A percentile compares a stretch with the other conserved stretches of the same genome.
Evolutionary conservation across 2,329 filamentous ascomycete genomes (phyloP).

Genomic region (Sporothrix pallida): DNA sequence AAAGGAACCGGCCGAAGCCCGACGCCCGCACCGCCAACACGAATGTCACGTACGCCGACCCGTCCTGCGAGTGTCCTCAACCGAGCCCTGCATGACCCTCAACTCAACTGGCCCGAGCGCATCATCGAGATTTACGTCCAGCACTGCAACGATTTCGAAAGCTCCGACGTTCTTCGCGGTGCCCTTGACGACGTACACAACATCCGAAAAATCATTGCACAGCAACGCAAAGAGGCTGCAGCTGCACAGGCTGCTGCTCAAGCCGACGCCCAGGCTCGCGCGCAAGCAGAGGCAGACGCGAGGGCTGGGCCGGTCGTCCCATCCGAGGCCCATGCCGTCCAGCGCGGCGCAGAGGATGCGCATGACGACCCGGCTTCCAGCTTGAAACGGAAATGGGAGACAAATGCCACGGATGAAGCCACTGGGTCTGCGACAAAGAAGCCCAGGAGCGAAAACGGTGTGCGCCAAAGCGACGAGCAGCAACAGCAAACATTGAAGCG

Average conservation of each 20-base stretch:
- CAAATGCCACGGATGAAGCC: constrained; percentile 53
- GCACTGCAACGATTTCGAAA: constrained; percentile 90
- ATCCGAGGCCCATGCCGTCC: background rate
- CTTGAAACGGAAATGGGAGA: constrained; percentile 77
- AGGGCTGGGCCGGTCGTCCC: background rate
- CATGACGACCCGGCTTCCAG: constrained; percentile 49
- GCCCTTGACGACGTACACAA: constrained; percentile 77
- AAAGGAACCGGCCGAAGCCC: constrained; percentile 59
- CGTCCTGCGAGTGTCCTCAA: constrained; percentile 78
- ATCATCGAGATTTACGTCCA: constrained; percentile 75
- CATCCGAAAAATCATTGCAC: constrained; percentile 65
- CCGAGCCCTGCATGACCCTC: constrained; percentile 67
- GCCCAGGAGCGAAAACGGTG: constrained; percentile 55
- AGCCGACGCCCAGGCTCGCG: constrained; percentile 45
- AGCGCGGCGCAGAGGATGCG: constrained; percentile 42
- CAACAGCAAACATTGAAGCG: constrained; percentile 62
- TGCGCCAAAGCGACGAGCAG: constrained; percentile 39
- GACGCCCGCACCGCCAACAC: constrained; percentile 51
- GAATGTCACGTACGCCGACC: constrained; percentile 67
- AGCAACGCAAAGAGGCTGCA: constrained; percentile 61
- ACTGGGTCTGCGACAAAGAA: constrained; percentile 69
- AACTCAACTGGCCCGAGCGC: constrained; percentile 77
- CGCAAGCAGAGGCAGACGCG: constrained; percentile 30
- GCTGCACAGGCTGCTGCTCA: constrained; percentile 52
- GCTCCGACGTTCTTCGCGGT: constrained; percentile 73